These are phyloP conservation scores for Immersiella caudata DNA, from an alignment of 495 filamentous ascomycete species.

Conservation along the genomic window DNA sequence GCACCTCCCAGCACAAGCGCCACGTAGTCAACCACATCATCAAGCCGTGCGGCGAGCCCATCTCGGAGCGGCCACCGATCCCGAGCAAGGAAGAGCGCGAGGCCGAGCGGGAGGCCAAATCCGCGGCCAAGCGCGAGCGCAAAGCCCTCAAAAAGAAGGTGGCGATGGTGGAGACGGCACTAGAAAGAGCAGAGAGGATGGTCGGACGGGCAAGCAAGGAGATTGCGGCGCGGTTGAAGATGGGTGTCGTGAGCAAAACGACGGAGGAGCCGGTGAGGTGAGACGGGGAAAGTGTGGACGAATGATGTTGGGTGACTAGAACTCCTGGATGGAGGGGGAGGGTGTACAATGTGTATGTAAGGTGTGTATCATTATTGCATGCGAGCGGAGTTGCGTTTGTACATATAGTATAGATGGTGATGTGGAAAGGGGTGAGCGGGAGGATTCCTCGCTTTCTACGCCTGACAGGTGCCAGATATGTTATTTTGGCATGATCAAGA, in stretches of 20 bases:
- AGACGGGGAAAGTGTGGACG: neutral
- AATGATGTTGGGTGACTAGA: too few species aligned
- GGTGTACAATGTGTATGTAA: too few species aligned
- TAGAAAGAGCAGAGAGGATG: constrained; percentile 28
- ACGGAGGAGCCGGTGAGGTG: neutral
- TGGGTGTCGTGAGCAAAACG: constrained; percentile 1
- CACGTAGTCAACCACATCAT: constrained; percentile 80
- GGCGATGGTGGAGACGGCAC: constrained; percentile 2
- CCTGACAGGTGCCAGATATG: neutral
- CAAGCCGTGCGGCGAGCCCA: constrained; percentile 63
- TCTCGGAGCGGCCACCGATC: constrained; percentile 65
- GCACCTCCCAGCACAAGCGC: constrained; percentile 64
- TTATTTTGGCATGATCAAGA: neutral
- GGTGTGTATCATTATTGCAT: too few species aligned
- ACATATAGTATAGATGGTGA: neutral
- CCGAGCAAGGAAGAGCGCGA: constrained; percentile 59
- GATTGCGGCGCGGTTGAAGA: constrained; percentile 13
- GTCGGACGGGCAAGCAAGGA: constrained; percentile 22
- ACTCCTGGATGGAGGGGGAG: too few species aligned
- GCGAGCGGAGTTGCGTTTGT: neutral
- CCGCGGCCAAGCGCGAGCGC: constrained; percentile 54
- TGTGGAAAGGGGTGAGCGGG: neutral
- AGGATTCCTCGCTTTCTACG: too few species aligned
- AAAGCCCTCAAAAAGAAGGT: constrained; percentile 34
- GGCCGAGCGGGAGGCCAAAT: constrained; percentile 50